Evolutionary conservation across 2,329 filamentous ascomycete species (phyloP), one percentile per base, ranked within the genome.

Genomic region (Corynespora cassiicola): DNA sequence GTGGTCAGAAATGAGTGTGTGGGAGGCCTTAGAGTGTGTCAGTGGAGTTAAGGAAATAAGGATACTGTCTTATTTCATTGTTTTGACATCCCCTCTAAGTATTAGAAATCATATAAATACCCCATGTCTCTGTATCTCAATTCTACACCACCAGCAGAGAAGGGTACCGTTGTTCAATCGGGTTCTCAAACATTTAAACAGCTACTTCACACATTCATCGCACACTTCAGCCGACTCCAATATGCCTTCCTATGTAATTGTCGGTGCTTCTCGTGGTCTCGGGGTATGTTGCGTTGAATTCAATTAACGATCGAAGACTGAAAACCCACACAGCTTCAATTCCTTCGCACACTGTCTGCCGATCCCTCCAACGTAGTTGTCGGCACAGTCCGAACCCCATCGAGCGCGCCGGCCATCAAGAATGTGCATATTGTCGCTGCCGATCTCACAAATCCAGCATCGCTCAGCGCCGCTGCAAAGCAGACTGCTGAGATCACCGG

Each of bases 341-440:
- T 66, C 41, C 36, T 67, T 12, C 39, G 47, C 9, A 50, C 61
- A 15, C 46, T 68, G 29, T 61, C 67, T 14, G 33, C 44, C 9
- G 39, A 58, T 15, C 29, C 58, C 7, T 30, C 35, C 14, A 69
- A 68, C 44, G 56, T 39, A 3, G 56, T 70, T 26, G 52, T 70
- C 24, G 68, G 56, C 10, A 45, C 67, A 6, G 67, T 65, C n/a
- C 66, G 68, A 50, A 52, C 60, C 48, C 22, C 24, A 3, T 25
- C 20, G n/a, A n/a, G n/a, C n/a, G n/a, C n/a, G n/a, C n/a, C n/a
- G n/a, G n/a, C n/a, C n/a, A n/a, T n/a, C n/a, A n/a, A 39, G 40
- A 73, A 73, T 33, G 48, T 72, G 26, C 67, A 71, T 47, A 39
- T 73, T 34, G 35, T 75, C 39, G 48, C 62, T 30, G 67, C 46